Base-by-base conservation (phyloP, 306 rosid species). In the Carpinus fangiana region DNA sequence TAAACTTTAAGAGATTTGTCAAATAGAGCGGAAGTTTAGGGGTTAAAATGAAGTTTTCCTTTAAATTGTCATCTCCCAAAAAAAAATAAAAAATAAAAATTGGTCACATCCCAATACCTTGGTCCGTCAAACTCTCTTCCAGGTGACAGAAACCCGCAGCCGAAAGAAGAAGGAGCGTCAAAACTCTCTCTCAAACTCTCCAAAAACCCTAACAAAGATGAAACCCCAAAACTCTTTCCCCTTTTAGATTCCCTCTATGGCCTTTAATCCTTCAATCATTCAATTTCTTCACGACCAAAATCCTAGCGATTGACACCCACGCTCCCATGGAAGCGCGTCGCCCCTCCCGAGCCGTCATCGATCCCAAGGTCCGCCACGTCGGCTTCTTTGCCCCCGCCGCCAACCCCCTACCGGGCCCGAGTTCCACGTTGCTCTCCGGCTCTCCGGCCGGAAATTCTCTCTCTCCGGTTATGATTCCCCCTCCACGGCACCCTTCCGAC, bases 341-440 rank as follows among this genome's bases (percentile, higher is more conserved):
- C 12, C 65, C 53, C 74, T 77, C 93, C 28, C 88, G 93, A 9
- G 21, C 86, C 21, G 73, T 82, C 28, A 78, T 72, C 80, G 92
- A 91, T 77, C 98, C 96, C 28, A 91, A 86, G 81, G 83, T 93
- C 76, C 90, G 93, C 75, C 93, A 77, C 66, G 93, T 93, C 20
- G 98, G 93, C 23, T 91, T 91, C 87, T 83, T 86, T 85, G 72
- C 92, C 18, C 89, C 90, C 18, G 48, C 61, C 51, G 83, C 93
- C 64, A 76, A 81, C 7, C 76, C 93, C 75, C 72, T 64, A 1
- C 84, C 89, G 36, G 74, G 80, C 65, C 31, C 83, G 11, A 21
- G 7, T 23, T 65, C 85, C 0, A 77, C 82, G 41, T 74, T 79
- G 0, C 76, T 47, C 14, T n/a, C 88, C 48, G 81, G 81, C 34